These are phyloP conservation scores for Durio zibethinus DNA, from an alignment of 345 rosid species.

Conservation along the genomic window DNA sequence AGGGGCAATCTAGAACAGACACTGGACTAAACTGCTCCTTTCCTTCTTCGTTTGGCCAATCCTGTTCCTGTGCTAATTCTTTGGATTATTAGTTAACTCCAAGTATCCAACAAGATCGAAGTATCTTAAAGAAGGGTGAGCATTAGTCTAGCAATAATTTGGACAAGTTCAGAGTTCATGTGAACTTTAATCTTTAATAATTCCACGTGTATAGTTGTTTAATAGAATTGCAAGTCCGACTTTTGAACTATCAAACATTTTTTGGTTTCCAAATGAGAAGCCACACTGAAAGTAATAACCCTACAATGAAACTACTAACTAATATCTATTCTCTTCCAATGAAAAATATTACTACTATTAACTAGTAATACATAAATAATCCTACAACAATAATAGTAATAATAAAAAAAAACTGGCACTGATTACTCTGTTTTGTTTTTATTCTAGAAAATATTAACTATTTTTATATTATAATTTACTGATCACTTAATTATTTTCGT, in stretches of 20 bases:
- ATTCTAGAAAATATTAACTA: no score
- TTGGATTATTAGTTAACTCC: not conserved
- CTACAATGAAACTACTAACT: not conserved
- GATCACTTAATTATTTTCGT: no score
- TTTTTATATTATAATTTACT: no score
- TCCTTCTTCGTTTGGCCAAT: conserved; percentile 51
- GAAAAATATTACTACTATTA: no score
- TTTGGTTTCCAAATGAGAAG: not conserved
- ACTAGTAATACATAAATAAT: not conserved
- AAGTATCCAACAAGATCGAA: not conserved
- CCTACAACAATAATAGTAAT: not conserved
- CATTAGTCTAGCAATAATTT: not conserved
- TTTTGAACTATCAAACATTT: no score
- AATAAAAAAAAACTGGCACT: not conserved
- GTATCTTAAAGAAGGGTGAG: not conserved
- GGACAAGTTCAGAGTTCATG: not conserved
- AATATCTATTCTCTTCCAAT: no score
- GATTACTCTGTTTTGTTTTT: no score
- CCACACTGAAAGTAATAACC: not conserved
- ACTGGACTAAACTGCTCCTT: conserved; percentile 86
- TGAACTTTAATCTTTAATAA: not conserved
- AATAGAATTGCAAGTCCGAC: no score
- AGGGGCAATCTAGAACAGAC: conserved; percentile 74
- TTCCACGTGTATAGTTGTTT: no score
- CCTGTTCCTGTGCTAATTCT: conserved; percentile 25